phyloP scores from a whole-genome alignment of 805 yeast genomes.

The Starmerella etchellsii region DNA sequence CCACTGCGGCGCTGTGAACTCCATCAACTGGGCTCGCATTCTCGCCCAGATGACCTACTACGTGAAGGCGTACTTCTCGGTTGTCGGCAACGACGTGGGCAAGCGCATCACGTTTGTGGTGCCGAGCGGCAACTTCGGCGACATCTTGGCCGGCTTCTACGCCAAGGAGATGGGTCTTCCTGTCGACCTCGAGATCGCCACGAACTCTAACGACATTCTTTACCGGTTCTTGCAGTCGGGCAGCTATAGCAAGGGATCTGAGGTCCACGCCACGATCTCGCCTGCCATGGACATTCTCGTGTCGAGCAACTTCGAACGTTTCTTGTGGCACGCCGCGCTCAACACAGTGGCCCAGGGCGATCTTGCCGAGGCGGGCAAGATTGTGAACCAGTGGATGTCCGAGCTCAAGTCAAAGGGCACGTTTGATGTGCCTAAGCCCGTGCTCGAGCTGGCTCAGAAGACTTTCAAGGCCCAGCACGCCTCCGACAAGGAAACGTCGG shows the following conservation, averaged over 20 bases:
- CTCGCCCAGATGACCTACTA: conserved; percentile 96
- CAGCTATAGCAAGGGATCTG: conserved; percentile 57
- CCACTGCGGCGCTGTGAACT: conserved; percentile 95
- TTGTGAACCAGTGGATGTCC: conserved; percentile 62
- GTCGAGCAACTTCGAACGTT: conserved; percentile 91
- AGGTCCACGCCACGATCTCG: conserved; percentile 75
- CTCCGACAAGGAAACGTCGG: conserved; percentile 61
- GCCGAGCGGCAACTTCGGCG: conserved; percentile 98
- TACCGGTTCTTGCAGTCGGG: conserved; percentile 86
- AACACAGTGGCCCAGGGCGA: conserved; percentile 44
- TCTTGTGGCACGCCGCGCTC: conserved; percentile 85
- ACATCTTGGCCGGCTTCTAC: conserved; percentile 89
- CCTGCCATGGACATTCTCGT: conserved; percentile 99
- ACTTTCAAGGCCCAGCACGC: conserved; percentile 74
- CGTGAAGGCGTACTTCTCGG: conserved; percentile 79
- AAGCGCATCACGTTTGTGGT: conserved; percentile 67
- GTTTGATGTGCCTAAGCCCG: conserved; percentile 53
- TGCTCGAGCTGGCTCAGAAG: conserved; percentile 49
- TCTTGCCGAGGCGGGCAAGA: conserved; percentile 58
- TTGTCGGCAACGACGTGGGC: conserved; percentile 24
- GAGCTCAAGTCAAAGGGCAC: conserved; percentile 65
- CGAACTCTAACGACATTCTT: conserved; percentile 89
- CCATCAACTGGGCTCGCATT: conserved; percentile 98
- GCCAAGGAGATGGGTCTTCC: conserved; percentile 96
- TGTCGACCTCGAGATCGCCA: conserved; percentile 77